Evolutionary conservation across 2,329 filamentous ascomycete species (phyloP), one percentile per base, ranked within the genome.

Genomic region (Phoma herbarum): DNA sequence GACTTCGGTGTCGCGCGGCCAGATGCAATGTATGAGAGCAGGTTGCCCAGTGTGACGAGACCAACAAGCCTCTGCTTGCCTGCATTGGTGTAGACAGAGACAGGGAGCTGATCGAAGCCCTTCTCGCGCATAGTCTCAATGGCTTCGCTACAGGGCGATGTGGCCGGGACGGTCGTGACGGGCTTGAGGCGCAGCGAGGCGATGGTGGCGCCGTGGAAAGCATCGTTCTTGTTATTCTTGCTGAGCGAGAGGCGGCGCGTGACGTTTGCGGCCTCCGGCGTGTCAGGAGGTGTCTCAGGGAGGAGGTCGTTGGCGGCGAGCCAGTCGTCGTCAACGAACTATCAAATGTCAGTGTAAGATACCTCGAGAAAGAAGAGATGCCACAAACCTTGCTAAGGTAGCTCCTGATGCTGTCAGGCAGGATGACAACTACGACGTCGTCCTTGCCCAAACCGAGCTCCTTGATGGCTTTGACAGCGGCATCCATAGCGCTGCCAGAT

Each of bases 71-170:
- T 88, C 63, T 83, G 85, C 61, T 87, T 87, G 4, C 85, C 85
- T 18, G 88, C 81, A 0, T 88, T 84, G 10, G 71, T 64, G 65
- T 71, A 75, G 22, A 62, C 57, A 9, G 96, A 88, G 16, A 99
- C 95, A 42, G 95, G 95, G 41, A 99, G 89, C 80, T 99, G 96
- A 75, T 99, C 96, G 77, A 97, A 99, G 62, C 93, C 92, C 81
- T 95, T 96, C 74, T 99, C 95, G 67, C 94, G 92, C 95, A 99
- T 98, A 61, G 91, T 93, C 81, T 99, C 95, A 65, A 98, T 93
- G 52, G 96, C 95, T 66, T 94, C 91, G 63, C 91, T 86, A 80
- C 93, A 96, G 2, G 86, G 79, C 29, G 89, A 89, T 52, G 84
- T 84, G 26, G 88, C 84, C 23, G 88, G 81, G 53, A 99, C 86